phyloP scores from a whole-genome alignment of 306 rosid species.

The Urtica urens region DNA sequence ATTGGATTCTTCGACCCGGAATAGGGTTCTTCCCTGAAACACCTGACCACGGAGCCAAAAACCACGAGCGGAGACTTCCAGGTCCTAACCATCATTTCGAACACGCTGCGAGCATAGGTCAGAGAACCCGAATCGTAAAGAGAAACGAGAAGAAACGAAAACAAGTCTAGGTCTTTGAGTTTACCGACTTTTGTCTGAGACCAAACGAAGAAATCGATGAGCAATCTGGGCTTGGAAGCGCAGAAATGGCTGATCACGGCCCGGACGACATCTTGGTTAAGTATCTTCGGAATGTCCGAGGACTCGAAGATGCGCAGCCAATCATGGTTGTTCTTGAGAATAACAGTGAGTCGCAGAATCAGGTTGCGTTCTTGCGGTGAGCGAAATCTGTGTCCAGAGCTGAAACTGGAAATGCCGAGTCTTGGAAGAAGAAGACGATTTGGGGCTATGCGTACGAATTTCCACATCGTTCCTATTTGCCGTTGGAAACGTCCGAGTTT shows the following conservation, averaged over 20 bases:
- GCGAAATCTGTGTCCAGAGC: too few relatives aligned
- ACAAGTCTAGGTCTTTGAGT: constrained; percentile 13
- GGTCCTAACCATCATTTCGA: constrained; percentile 26
- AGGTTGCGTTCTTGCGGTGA: constrained; percentile 18
- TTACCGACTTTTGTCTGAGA: constrained; percentile 27
- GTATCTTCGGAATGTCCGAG: constrained; percentile 14
- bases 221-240: constrained; percentile 23
- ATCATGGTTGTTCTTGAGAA: constrained; percentile 19
- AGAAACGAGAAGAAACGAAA: constrained; percentile 33
- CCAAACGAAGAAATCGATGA: constrained; percentile 40
- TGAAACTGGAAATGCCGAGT: too few relatives aligned
- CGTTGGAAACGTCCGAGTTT: too few relatives aligned
- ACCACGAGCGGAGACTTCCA: constrained; percentile 24
- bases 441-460: too few relatives aligned
- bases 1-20: not conserved
- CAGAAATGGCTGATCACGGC: constrained; percentile 23
- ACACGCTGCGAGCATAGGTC: constrained; percentile 18
- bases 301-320: constrained; percentile 26
- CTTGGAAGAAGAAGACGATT: too few relatives aligned
- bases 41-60: constrained; percentile 23
- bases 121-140: constrained; percentile 30
- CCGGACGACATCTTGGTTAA: constrained; percentile 32
- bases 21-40: constrained; percentile 16
- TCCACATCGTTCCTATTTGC: too few relatives aligned
- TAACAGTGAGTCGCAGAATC: constrained; percentile 26